These are phyloP conservation scores for Tetracentron sinense DNA, from an alignment of 164 flowering plant genomes.

Conservation along the genomic window DNA sequence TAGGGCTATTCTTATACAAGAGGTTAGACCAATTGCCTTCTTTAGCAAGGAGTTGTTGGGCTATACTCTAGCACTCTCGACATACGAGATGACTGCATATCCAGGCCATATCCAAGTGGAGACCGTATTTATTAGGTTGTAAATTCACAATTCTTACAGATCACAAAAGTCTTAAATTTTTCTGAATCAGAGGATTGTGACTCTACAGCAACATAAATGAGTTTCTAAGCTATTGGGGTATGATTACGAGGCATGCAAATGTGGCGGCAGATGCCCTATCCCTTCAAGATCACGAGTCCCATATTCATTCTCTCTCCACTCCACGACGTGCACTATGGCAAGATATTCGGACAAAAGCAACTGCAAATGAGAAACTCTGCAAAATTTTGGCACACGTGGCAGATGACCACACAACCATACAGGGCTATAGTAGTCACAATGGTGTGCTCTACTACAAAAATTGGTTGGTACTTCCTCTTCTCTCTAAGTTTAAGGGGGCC, in stretches of 20 bases:
- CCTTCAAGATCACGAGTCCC: not conserved
- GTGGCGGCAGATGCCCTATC: not conserved
- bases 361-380: not conserved
- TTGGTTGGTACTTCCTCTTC: not conserved
- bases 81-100: slow-evolving; percentile 13
- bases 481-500: not conserved
- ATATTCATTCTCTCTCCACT: not conserved
- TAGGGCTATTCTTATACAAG: slow-evolving; percentile 4
- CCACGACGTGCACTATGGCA: not conserved
- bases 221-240: not conserved
- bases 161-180: slow-evolving; percentile 5
- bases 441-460: not conserved
- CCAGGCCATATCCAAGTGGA: not conserved
- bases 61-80: not conserved
- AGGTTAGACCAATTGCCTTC: slow-evolving; percentile 4
- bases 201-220: not conserved
- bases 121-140: not conserved
- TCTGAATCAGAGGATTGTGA: not conserved
- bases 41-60: not conserved
- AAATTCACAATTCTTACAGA: slow-evolving; percentile 5
- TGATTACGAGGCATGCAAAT: not conserved
- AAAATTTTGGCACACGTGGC: no score
- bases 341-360: not conserved
- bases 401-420: no score
- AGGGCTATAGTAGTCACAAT: not conserved